phyloP scores from a whole-genome alignment of 2,329 filamentous ascomycete species.

The Coniochaeta sp. region DNA sequence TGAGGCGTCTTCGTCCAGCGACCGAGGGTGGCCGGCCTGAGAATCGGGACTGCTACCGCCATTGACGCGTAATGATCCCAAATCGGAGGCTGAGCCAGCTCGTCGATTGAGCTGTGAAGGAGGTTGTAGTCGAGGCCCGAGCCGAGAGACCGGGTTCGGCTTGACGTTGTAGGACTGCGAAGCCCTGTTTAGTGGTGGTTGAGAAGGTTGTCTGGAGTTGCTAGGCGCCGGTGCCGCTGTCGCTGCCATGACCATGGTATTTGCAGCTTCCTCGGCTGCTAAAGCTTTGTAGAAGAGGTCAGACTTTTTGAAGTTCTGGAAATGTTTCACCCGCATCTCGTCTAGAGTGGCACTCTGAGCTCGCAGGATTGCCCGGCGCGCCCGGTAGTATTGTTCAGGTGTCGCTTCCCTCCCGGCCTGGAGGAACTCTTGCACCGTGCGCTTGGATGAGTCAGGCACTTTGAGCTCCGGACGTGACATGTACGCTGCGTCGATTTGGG shows the following conservation, averaged over 20 bases:
- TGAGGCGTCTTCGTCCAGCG: constrained; percentile 56
- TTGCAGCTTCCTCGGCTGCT: constrained; percentile 71
- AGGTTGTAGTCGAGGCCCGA: constrained; percentile 29
- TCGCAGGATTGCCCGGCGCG: constrained; percentile 71
- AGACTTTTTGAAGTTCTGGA: constrained; percentile 81
- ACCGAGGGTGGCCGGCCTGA: constrained; percentile 47
- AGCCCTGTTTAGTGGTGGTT: constrained; percentile 19
- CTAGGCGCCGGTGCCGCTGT: constrained; percentile 16
- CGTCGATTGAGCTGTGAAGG: constrained; percentile 24
- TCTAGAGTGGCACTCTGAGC: constrained; percentile 80
- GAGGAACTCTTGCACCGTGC: constrained; percentile 70
- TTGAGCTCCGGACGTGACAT: constrained; percentile 75
- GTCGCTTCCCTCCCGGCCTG: constrained; percentile 70
- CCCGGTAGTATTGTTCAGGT: constrained; percentile 73
- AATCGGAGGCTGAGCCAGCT: constrained; percentile 40
- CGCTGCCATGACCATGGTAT: constrained; percentile 11
- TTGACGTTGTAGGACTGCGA: constrained; percentile 35
- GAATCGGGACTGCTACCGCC: constrained; percentile 30
- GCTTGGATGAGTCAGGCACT: constrained; percentile 61
- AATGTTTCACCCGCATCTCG: constrained; percentile 74
- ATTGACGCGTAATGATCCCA: constrained; percentile 30
- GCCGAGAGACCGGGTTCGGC: constrained; percentile 34
- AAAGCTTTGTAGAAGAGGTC: constrained; percentile 96
- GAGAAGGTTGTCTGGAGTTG: constrained; percentile 25
- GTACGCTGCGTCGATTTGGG: constrained; percentile 88